A percentile compares a stretch with the other conserved stretches of the same genome.
phyloP scores from a whole-genome alignment of 2,329 filamentous ascomycete species.

The Trichophyton verrucosum region DNA sequence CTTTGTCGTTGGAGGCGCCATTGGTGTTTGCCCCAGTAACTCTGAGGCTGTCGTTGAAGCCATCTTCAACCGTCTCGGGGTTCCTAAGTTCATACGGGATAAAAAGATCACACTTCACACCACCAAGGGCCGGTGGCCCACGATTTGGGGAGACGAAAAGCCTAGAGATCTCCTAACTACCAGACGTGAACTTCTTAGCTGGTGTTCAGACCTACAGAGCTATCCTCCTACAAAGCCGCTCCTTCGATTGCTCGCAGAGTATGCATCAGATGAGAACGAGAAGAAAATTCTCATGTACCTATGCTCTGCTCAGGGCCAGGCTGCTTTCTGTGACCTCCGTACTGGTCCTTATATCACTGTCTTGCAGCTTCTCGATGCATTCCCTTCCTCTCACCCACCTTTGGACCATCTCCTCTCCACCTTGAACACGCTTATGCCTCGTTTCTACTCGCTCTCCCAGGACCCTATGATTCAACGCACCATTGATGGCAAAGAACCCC shows the following conservation, averaged over 20 bases:
- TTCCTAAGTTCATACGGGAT: constrained; percentile 72
- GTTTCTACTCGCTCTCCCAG: constrained; percentile 96
- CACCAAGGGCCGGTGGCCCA: constrained; percentile 77
- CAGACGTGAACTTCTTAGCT: constrained; percentile 79
- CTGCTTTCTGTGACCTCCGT: constrained; percentile 84
- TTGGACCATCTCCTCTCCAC: constrained; percentile 68
- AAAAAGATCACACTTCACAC: constrained; percentile 73
- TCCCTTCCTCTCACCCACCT: constrained; percentile 81
- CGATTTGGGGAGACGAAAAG: constrained; percentile 90
- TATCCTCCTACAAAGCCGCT: constrained; percentile 82
- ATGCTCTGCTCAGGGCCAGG: constrained; percentile 80
- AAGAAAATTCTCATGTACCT: constrained; percentile 80
- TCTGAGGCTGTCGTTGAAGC: constrained; percentile 64
- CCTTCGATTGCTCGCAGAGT: constrained; percentile 72
- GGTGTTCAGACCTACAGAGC: constrained; percentile 90
- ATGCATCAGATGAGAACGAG: constrained; percentile 67
- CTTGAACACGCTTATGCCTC: constrained; percentile 82
- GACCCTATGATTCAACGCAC: constrained; percentile 73
- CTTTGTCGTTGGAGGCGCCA: constrained; percentile 92
- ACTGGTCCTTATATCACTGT: constrained; percentile 79
- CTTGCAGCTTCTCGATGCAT: constrained; percentile 75
- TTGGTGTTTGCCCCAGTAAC: constrained; percentile 86
- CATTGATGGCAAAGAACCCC: constrained; percentile 55
- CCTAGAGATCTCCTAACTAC: constrained; percentile 79
- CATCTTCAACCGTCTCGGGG: constrained; percentile 65